Evolutionary conservation across 2,329 filamentous ascomycete genomes (phyloP).

Genomic region (Aspergillus amoenus): DNA sequence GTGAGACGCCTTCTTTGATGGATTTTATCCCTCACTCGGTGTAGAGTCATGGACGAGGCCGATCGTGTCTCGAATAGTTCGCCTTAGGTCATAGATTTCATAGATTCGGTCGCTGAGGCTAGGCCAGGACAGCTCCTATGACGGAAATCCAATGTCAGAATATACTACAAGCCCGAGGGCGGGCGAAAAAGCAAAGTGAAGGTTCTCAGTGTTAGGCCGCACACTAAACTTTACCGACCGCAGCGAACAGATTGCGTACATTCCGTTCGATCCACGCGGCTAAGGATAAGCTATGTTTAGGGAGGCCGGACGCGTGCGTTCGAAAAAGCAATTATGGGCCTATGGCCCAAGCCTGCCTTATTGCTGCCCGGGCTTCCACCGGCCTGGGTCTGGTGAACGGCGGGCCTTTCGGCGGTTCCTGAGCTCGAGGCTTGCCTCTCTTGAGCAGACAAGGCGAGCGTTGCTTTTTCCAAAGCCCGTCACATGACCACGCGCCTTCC

Average conservation of each 20-base stretch:
- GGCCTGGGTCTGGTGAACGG: constrained; percentile 18
- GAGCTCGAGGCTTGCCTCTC: not conserved
- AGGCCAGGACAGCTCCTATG: not conserved
- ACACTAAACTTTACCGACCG: constrained; percentile 17
- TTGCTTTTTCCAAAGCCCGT: not conserved
- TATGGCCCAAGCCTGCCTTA: constrained; percentile 13
- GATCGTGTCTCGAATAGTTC: not conserved
- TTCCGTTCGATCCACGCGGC: constrained; percentile 20
- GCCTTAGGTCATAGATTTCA: constrained; percentile 3
- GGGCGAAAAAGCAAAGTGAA: constrained; percentile 18
- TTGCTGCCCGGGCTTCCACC: constrained; percentile 7
- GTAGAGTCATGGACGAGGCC: not conserved
- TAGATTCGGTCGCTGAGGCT: not conserved
- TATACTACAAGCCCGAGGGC: constrained; percentile 14
- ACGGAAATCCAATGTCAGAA: constrained; percentile 4
- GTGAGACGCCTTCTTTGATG: constrained; percentile 6
- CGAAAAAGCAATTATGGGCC: constrained; percentile 25
- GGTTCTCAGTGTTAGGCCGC: constrained; percentile 1
- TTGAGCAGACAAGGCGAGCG: not conserved
- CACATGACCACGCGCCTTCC: constrained; percentile 6
- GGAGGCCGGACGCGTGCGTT: constrained; percentile 16
- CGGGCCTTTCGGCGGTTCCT: not conserved
- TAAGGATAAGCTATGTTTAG: constrained; percentile 31
- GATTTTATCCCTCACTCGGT: not conserved
- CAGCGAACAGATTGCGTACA: constrained; percentile 9